A percentile compares a stretch with the other conserved stretches of the same genome.
Evolutionary conservation across 768 basidiomycete genomes (phyloP).

Genomic region (Leccinum barrowsii): DNA sequence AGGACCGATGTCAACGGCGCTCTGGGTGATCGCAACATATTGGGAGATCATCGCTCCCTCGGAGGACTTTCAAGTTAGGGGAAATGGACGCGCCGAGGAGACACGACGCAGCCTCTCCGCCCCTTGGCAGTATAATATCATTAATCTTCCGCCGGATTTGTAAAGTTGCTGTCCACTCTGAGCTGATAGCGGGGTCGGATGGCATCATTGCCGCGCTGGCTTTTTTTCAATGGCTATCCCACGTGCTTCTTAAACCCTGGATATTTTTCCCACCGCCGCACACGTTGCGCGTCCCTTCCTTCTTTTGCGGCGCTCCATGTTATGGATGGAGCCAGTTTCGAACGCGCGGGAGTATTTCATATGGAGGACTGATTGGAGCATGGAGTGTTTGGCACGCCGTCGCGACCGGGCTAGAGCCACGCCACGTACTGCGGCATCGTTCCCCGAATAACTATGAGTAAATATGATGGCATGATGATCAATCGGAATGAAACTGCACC

Average conservation of each 20-base stretch:
- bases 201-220: neutral
- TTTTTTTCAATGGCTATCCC: neutral
- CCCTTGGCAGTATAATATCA: neutral
- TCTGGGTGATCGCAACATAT: neutral
- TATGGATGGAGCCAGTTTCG: neutral
- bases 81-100: neutral
- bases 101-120: neutral
- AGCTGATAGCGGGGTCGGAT: neutral
- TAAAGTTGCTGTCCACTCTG: neutral
- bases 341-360: neutral
- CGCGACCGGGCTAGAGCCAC: neutral
- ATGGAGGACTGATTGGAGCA: neutral
- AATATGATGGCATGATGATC: neutral
- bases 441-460: neutral
- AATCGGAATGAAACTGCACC: neutral
- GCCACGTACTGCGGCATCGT: neutral
- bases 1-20: neutral
- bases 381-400: too few relatives aligned
- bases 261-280: neutral
- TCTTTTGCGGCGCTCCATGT: slow-evolving; percentile 3
- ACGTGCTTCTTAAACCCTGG: neutral
- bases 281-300: too few relatives aligned
- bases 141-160: neutral
- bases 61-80: neutral
- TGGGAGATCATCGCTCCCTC: neutral